Evolutionary conservation across 1,284 basidiomycete species (phyloP), one percentile per base, ranked within the genome.

Genomic region (Leccinum fallax): DNA sequence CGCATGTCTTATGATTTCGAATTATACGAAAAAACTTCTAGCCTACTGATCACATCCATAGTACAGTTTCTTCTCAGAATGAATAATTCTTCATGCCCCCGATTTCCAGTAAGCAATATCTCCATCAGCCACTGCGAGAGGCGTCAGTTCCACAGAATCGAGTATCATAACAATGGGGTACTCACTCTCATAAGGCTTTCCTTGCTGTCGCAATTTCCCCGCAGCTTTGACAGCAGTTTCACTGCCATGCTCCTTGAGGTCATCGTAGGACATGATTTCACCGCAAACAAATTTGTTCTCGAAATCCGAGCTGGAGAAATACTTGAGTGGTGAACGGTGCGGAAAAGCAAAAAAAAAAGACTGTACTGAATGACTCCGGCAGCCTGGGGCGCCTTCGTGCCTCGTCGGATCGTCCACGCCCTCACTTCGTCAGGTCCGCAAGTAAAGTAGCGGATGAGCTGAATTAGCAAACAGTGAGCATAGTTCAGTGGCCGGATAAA

Each of bases 231-330:
- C 95, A 11, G 90, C 88, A 4, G 85, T 68, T 81, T 99, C 97
- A 65, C 88, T 91, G 15, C 95, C 97, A 71, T 95, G 82, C 78
- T 98, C 95, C 75, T 92, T 92, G 66, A 99, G 82, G 75, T 98
- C 97, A 0, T 89, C 88, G 72, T 90, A 98, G 4, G 88, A 74
- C 94, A 98, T 98, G 75, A 99, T 98, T 79, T 99, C 97, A 78
- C 97, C 97, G 71, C 97, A 99, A n/a, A 99, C 93, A 71, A 99
- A 98, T 80, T 97, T 97, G 77, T 97, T 93, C 81, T 98, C 93
- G 74, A 97, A 97, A 78, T 97, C 95, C 52, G 93, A 88, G 80
- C 89, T 91, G 67, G 10, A 15, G 57, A 15, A 24, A 40, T 46
- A 32, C 49, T 60, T 62, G 55, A 67, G 59, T 32, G 15, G 26